Percentiles rank a stretch among this genome's conserved stretches.
Evolutionary conservation across 192 early-diverging fungal species (phyloP).

Genomic region (Backusella macrospora): DNA sequence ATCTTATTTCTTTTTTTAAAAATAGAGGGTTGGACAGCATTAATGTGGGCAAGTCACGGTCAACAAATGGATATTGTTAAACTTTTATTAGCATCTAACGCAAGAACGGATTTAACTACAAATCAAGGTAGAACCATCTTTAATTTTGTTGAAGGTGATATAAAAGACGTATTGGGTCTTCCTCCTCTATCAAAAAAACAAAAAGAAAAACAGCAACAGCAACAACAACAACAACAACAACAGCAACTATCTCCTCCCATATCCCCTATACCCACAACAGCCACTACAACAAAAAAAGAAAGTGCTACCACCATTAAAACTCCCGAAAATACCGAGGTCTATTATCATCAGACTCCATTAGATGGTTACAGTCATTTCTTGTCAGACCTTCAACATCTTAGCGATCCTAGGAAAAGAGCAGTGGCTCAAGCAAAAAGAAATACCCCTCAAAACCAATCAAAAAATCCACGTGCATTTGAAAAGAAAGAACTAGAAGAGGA

Average conservation of each 20-base stretch:
- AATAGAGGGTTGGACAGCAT: conserved; percentile 81
- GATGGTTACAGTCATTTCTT: conserved; percentile 27
- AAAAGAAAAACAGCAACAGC: neutral
- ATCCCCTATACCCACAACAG: neutral
- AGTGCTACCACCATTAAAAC: neutral
- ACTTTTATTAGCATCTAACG: conserved; percentile 75
- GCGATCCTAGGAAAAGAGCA: conserved; percentile 44
- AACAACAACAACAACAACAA: neutral
- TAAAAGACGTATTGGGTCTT: conserved; percentile 18
- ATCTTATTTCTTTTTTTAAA: conserved; percentile 7
- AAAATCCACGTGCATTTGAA: neutral
- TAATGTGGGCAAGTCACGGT: conserved; percentile 88
- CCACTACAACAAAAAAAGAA: neutral
- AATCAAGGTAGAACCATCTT: conserved; percentile 71
- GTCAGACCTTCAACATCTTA: conserved; percentile 13
- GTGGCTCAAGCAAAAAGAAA: conserved; percentile 47
- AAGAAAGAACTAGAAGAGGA: neutral
- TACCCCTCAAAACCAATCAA: conserved; percentile 1
- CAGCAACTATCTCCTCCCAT: neutral
- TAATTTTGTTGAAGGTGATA: conserved; percentile 57
- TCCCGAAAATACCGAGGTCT: conserved; percentile 1
- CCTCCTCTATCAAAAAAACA: conserved; percentile 1
- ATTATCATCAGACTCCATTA: conserved; percentile 21
- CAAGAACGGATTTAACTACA: conserved; percentile 63
- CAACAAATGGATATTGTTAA: conserved; percentile 73